Evolutionary conservation across 2,329 filamentous ascomycete species (phyloP), one percentile per base, ranked within the genome.

Genomic region (Remersonia thermophila): DNA sequence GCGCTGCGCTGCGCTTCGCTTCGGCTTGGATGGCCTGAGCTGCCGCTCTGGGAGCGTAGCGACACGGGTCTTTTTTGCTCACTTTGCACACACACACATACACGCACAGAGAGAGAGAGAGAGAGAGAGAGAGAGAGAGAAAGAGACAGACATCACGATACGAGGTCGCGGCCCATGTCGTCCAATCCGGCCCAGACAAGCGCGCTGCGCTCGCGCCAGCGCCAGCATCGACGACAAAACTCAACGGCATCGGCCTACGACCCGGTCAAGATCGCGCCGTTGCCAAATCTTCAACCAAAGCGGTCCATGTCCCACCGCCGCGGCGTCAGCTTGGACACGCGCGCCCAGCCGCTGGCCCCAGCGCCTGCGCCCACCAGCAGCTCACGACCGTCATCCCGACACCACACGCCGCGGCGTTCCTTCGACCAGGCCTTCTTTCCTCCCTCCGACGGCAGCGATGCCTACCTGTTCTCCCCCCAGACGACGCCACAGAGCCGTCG

Each of bases 211-310:
- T 71, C 72, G 61, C 77, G 77, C 60, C 74, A 78, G 59, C 74
- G 75, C 64, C 71, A 76, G 62, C 85, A 93, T 65, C 74, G 83
- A 60, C 81, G 86, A 65, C 85, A 93, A 67, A 80, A 83, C 55
- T 94, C 86, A 54, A 89, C 83, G 55, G 83, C 83, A 47, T 74
- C 72, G 60, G 73, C 72, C 58, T 83, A 83, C 63, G 83, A 89
- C 58, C 74, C 76, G 53, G 72, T 75, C 56, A 81, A 77, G 71
- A 74, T 77, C 62, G 64, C 62, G 40, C 72, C 68, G 62, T 68
- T 82, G 63, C 73, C 78, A 54, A 69, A 60, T 40, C 66, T 73
- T 60, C 55, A 56, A 41, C 54, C 52, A 30, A 56, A 57, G 45
- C 57, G 56, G 44, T 51, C 47, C 39, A 54, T 63, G 50, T 65